Base-by-base conservation (phyloP, 2,329 filamentous ascomycete genomes). In the Pezicula rhizophila region DNA sequence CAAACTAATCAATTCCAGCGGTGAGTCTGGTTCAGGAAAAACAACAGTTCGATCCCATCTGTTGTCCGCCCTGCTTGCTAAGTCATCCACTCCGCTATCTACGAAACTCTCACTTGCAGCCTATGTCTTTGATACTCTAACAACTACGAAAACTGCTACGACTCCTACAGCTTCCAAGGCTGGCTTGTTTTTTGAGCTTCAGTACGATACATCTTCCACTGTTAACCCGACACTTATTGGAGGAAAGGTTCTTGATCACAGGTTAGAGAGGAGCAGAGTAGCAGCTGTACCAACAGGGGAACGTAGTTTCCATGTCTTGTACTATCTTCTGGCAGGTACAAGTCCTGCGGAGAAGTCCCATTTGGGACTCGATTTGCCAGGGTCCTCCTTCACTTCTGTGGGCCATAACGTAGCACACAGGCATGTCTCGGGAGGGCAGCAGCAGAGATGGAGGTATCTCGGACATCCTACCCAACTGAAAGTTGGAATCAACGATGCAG, bases 391-490 rank as follows among this genome's bases (percentile, higher is more conserved):
- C 25, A 70, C 28, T 31, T 31, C 72, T 18, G 66, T 74, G 3
- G 65, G 70, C 5, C 69, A 67, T 5, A 64, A 64, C 12, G 65
- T 74, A 4, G 74, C 74, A 5, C 75, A 76, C 53, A 70, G 80
- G 49, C 68, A 77, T 10, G 81, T 79, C 0, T 47, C 48, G 5
- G 58, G 55, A 17, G 42, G 52, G 17, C 47, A 55, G n/a, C 81
- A 85, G 61, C 95, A 89, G 71, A 78, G 93, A 68, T 99, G 93
- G 93, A 87, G 90, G 65, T 99, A 95, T 64, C 79, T 99, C 3
- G 93, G 93, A 3, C 93, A 99, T 60, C 93, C 92, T 1, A 96
- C 92, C 0, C 93, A 99, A 69, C 78, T 99, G 56, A 97, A 96
- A 67, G 89, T 97, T 25, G 93, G 93, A 50, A 91, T 99, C 65